Conservation (phyloP, 176 grass and related monocot species). For the Carex scoparia region DNA sequence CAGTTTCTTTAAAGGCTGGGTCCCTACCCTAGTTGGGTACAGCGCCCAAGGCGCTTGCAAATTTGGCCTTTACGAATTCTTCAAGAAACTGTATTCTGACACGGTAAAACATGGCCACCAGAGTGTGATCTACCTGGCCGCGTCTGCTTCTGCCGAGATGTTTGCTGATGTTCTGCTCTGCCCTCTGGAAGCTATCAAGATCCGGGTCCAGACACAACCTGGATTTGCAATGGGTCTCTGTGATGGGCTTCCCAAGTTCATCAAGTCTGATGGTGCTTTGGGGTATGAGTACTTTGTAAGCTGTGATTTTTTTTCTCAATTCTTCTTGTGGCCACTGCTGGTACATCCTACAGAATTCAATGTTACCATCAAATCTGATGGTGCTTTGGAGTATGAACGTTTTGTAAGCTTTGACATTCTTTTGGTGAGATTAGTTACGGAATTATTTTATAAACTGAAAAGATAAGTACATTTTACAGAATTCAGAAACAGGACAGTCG, state of each 20-base stretch:
- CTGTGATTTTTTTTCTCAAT: background rate
- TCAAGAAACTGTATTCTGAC: slow-evolving; percentile 78
- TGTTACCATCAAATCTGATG: slow-evolving; percentile 44
- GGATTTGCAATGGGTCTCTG: slow-evolving; percentile 59
- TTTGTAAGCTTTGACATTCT: background rate
- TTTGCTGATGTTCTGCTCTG: slow-evolving; percentile 79
- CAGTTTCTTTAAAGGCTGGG: slow-evolving; percentile 85
- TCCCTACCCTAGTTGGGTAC: slow-evolving; percentile 78
- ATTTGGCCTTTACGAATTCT: slow-evolving; percentile 92
- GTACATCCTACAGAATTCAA: background rate
- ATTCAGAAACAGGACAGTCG: background rate
- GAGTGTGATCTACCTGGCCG: slow-evolving; percentile 59
- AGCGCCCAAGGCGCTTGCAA: slow-evolving; percentile 79
- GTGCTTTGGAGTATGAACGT: slow-evolving; percentile 53
- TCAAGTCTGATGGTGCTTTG: slow-evolving; percentile 66
- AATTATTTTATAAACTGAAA: background rate
- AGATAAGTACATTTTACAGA: background rate
- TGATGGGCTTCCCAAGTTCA: slow-evolving; percentile 72
- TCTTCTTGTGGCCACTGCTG: slow-evolving; percentile 8
- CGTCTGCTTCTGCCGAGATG: slow-evolving; percentile 71
- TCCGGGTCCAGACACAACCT: slow-evolving; percentile 70
- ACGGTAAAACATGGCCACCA: slow-evolving; percentile 45
- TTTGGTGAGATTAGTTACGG: background rate
- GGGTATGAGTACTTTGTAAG: slow-evolving; percentile 49
- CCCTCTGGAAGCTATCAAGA: slow-evolving; percentile 90